Conservation (phyloP, 495 filamentous ascomycete genomes). For the Endocarpon pusillum region DNA sequence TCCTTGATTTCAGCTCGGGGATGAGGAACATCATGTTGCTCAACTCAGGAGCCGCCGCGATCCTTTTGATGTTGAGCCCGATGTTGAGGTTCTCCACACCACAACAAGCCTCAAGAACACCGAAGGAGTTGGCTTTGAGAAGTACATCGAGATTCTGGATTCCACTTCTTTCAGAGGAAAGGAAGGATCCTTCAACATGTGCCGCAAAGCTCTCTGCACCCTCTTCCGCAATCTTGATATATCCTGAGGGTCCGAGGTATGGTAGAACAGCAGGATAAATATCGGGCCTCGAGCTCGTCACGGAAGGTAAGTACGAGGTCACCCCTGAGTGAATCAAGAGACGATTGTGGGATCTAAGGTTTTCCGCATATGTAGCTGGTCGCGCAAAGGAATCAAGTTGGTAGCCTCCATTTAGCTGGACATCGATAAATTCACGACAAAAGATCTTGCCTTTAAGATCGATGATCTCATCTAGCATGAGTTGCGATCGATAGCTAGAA, state of each 20-base stretch:
- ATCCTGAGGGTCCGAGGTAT: constrained; percentile 50
- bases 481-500: constrained; percentile 53
- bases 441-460: constrained; percentile 65
- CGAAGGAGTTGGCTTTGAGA: constrained; percentile 28
- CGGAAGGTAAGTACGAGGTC: constrained; percentile 66
- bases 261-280: constrained; percentile 59
- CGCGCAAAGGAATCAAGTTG: constrained; percentile 66
- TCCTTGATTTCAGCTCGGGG: constrained; percentile 35
- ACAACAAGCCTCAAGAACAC: constrained; percentile 50
- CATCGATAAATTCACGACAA: constrained; percentile 68
- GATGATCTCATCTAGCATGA: constrained; percentile 34
- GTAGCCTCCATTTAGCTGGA: constrained; percentile 77
- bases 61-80: constrained; percentile 38
- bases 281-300: constrained; percentile 44
- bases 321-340: constrained; percentile 58
- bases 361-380: constrained; percentile 44
- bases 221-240: constrained; percentile 24
- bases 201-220: constrained; percentile 71
- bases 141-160: constrained; percentile 54
- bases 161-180: constrained; percentile 53
- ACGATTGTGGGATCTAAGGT: constrained; percentile 46
- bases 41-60: constrained; percentile 68
- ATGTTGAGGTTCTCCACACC: constrained; percentile 41
- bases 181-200: constrained; percentile 73
- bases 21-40: constrained; percentile 45